Base-by-base conservation (phyloP, 371 early-diverging fungal species). In the Mortierella sp. region DNA sequence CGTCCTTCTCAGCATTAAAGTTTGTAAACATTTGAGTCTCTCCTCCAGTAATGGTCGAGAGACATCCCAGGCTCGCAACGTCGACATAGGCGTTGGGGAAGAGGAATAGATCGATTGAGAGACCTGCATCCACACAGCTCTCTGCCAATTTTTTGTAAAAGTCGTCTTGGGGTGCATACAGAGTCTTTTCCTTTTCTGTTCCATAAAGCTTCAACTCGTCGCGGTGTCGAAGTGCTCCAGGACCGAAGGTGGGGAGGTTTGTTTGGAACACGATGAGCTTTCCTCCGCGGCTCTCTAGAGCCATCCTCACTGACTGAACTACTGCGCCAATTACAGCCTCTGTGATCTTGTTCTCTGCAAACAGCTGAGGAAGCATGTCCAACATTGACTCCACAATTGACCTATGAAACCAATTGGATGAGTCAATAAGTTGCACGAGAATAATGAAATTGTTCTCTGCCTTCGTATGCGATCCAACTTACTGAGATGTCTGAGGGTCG, bases 51-150 rank as follows among this genome's bases (percentile, higher is more conserved):
- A 97, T 74, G 10, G 94, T 91, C 63, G 96, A 88, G 42, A 99
- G 83, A 48, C 92, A 86, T 73, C 97, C 95, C 85, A 91, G 65
- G 1, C 96, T 96, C 13, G 98, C 97, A 0, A 97, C 90, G 85
- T 99, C 99, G 57, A 97, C 91, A 83, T 96, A 98, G 2, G 94
- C 90, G 50, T 92, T 91, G 13, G 98, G 97, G 90, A 97, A 97
- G 42, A 97, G 85, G 91, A 96, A 98, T 73, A 97, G 80, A 88
- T 97, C 98, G 72, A 97, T 92, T 73, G 94, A 93, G 45, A 99
- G 88, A 31, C 99, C 99, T n/a, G 91, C 81, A 60, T 94, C 91
- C 19, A 95, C 95, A 81, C 93, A 95, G 57, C 95, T 92, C 73
- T 95, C 92, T 0, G 93, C 99, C 80, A 97, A 88, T 79, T 95